phyloP scores from a whole-genome alignment of 2,329 filamentous ascomycete genomes.

The Kalmusia sp. region DNA sequence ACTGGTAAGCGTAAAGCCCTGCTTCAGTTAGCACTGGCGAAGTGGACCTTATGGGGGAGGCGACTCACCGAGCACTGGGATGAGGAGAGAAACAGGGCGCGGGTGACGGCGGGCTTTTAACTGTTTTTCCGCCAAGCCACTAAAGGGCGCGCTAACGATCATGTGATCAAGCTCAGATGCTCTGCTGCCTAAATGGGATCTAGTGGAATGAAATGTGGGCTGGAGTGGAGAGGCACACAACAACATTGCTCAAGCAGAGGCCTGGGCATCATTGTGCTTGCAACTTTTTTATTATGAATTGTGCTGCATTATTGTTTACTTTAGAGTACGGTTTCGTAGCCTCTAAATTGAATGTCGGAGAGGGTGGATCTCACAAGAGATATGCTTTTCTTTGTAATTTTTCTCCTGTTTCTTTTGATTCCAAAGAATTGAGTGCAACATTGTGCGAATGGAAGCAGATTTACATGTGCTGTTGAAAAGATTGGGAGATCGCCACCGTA shows the following conservation, averaged over 20 bases:
- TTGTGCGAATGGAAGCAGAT: too few relatives aligned
- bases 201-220: background rate
- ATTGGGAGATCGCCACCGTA: too few relatives aligned
- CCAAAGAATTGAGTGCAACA: too few relatives aligned
- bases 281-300: too few relatives aligned
- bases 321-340: too few relatives aligned
- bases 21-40: background rate
- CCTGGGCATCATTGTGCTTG: background rate
- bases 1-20: constrained; percentile 82
- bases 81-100: constrained; percentile 54
- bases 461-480: too few relatives aligned
- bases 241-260: background rate
- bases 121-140: constrained; percentile 2
- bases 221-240: background rate
- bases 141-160: background rate
- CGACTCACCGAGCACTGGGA: constrained; percentile 64
- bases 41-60: background rate
- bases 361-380: too few relatives aligned
- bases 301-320: too few relatives aligned
- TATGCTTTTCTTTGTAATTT: too few relatives aligned
- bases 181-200: too few relatives aligned
- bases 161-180: background rate
- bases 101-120: constrained; percentile 13
- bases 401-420: too few relatives aligned
- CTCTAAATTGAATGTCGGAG: too few relatives aligned